phyloP scores from a whole-genome alignment of 768 basidiomycete genomes.

The Termitomyces sp. region DNA sequence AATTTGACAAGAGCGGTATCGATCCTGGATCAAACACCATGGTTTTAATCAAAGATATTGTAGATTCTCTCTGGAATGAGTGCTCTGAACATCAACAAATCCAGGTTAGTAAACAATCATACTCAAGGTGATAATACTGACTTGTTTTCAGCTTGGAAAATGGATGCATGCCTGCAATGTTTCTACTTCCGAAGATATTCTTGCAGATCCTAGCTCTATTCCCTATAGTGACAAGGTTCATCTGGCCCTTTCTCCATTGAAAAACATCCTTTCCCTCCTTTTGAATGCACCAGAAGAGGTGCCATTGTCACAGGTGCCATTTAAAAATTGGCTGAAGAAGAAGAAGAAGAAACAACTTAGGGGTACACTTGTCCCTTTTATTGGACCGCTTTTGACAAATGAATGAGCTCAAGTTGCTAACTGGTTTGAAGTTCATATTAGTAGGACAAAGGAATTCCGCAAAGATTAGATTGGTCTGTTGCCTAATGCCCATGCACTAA shows the following conservation, averaged over 20 bases:
- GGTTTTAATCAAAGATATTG: too few relatives aligned
- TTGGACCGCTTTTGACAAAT: neutral
- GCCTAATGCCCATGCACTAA: neutral
- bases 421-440: slow-evolving; percentile 6
- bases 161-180: neutral
- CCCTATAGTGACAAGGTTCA: neutral
- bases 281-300: neutral
- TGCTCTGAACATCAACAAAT: neutral
- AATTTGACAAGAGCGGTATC: too few relatives aligned
- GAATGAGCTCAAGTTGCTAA: neutral
- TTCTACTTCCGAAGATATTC: neutral
- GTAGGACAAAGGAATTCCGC: neutral
- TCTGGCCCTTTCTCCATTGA: neutral
- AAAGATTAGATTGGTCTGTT: neutral
- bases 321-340: neutral
- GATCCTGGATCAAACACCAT: too few relatives aligned
- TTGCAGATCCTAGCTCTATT: neutral
- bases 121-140: too few relatives aligned
- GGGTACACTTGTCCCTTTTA: neutral
- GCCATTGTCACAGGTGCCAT: too few relatives aligned
- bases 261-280: neutral
- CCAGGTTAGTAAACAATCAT: neutral
- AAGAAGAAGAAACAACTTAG: neutral
- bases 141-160: neutral
- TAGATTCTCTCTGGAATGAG: neutral